phyloP scores from a whole-genome alignment of 2,329 filamentous ascomycete species.

The Alternaria hordeiaustralica region DNA sequence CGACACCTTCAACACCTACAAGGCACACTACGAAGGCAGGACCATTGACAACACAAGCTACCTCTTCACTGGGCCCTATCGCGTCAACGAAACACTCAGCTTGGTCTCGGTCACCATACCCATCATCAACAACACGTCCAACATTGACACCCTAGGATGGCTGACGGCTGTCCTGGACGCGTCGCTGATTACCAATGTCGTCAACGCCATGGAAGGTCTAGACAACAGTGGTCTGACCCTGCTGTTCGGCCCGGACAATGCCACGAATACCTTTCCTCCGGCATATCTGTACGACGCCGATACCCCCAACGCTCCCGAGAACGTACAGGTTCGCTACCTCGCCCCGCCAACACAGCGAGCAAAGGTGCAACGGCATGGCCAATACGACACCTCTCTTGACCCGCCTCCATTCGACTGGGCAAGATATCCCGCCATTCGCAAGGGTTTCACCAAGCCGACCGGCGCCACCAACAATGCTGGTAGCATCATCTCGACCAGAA shows the following conservation, averaged over 20 bases:
- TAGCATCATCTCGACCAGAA: slow-evolving; percentile 70
- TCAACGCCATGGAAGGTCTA: slow-evolving; percentile 71
- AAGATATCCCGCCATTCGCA: slow-evolving; percentile 67
- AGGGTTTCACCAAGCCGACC: slow-evolving; percentile 61
- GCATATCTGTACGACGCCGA: slow-evolving; percentile 41
- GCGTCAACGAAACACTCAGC: slow-evolving; percentile 74
- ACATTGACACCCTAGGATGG: slow-evolving; percentile 75
- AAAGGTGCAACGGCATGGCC: slow-evolving; percentile 30
- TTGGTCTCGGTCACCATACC: slow-evolving; percentile 83
- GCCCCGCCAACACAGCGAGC: slow-evolving; percentile 40
- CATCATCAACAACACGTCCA: slow-evolving; percentile 70
- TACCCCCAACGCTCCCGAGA: slow-evolving; percentile 24
- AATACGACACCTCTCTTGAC: slow-evolving; percentile 33
- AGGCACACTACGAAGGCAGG: slow-evolving; percentile 53
- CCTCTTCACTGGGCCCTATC: slow-evolving; percentile 78
- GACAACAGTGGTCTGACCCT: slow-evolving; percentile 73
- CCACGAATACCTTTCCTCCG: slow-evolving; percentile 63
- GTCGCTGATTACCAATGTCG: slow-evolving; percentile 66
- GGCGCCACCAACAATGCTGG: slow-evolving; percentile 70
- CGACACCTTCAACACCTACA: slow-evolving; percentile 40
- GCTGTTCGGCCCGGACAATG: slow-evolving; percentile 70
- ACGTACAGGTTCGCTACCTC: slow-evolving; percentile 41
- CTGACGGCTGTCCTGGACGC: slow-evolving; percentile 81
- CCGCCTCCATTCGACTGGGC: slow-evolving; percentile 62
- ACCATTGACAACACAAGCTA: slow-evolving; percentile 57